Evolutionary conservation across 2,329 filamentous ascomycete genomes (phyloP).

Genomic region (Diaporthe capsici): DNA sequence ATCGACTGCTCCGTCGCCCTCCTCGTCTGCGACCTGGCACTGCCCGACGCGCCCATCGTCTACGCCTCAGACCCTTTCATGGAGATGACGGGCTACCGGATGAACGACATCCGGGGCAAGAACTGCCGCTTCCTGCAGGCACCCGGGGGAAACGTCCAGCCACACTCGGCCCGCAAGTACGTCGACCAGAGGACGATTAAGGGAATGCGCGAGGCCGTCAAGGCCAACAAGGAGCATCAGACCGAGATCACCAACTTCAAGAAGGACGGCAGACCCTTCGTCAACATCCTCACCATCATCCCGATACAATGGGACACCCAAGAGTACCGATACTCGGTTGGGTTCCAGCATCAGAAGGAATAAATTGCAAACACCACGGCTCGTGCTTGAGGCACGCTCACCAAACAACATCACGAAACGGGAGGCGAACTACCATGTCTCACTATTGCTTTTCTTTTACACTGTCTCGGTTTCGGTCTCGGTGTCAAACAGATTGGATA

Average conservation of each 20-base stretch:
- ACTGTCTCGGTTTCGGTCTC: background rate
- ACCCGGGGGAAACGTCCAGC: conserved; percentile 75
- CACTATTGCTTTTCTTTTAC: background rate
- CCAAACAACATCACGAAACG: background rate
- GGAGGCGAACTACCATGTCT: background rate
- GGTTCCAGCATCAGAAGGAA: conserved; percentile 77
- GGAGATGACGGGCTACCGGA: conserved; percentile 82
- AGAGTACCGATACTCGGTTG: conserved; percentile 80
- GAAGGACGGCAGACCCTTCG: conserved; percentile 83
- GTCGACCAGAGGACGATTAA: conserved; percentile 76
- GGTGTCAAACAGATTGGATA: conserved; percentile 3
- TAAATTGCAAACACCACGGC: background rate
- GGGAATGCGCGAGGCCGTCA: conserved; percentile 63
- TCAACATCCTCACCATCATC: conserved; percentile 88
- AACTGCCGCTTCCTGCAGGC: conserved; percentile 91
- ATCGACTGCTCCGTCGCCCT: conserved; percentile 89
- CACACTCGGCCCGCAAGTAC: conserved; percentile 73
- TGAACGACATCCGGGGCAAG: conserved; percentile 79
- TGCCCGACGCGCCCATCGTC: conserved; percentile 83
- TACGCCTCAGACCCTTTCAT: conserved; percentile 88
- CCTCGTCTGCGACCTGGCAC: conserved; percentile 82
- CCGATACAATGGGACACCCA: conserved; percentile 78
- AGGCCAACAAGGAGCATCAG: conserved; percentile 61
- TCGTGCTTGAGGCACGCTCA: background rate
- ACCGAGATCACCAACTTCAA: conserved; percentile 81